Evolutionary conservation across 2,329 filamentous ascomycete species (phyloP), one percentile per base, ranked within the genome.

Genomic region (Pseudopithomyces maydicus): DNA sequence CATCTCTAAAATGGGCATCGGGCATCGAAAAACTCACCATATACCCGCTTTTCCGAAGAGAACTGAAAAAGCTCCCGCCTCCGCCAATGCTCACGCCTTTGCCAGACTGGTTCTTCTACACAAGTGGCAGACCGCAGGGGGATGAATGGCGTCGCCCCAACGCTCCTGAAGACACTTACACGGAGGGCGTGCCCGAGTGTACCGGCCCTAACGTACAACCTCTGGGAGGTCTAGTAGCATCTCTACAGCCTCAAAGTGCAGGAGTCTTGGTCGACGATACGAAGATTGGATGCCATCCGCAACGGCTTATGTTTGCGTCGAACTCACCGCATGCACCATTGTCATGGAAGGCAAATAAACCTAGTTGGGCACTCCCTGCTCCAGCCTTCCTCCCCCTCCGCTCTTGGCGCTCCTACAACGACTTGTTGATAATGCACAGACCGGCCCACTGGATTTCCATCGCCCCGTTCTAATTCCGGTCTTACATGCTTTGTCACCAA

Each of bases 11-110:
- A 52, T 74, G 71, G 71, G 58, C 58, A 3, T 57, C 60, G 3
- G 71, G 71, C 2, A 72, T 74, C 26, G 71, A 74, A 43, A 69
- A 69, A n/a, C 61, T 74, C 2, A 58, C 67, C 17, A 49, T 72
- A 1, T 73, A 65, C 49, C 71, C 71, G 2, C 35, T 74, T 2
- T 62, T 74, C 19, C 56, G 59, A n/a, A 58, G 70, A 6, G 71
- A 74, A 41, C 22, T 74, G 23, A 62, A 63, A 12, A 64, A 51
- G 2, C 51, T 74, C 1, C 72, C 72, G 8, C 67, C 72, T 15
- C 64, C 72, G 11, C 72, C 71, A 4, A 17, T 60, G 22, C 52
- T 66, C 5, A 49, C 56, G 10, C 26, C 43, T 8, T 55, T 33
- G 15, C 47, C 58, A 2, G 49, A 65, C n/a, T 57, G 54, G 3